Percentiles rank a stretch among this genome's conserved stretches.
Conservation (phyloP, 106 monocot species). For the Posidonia australis region DNA sequence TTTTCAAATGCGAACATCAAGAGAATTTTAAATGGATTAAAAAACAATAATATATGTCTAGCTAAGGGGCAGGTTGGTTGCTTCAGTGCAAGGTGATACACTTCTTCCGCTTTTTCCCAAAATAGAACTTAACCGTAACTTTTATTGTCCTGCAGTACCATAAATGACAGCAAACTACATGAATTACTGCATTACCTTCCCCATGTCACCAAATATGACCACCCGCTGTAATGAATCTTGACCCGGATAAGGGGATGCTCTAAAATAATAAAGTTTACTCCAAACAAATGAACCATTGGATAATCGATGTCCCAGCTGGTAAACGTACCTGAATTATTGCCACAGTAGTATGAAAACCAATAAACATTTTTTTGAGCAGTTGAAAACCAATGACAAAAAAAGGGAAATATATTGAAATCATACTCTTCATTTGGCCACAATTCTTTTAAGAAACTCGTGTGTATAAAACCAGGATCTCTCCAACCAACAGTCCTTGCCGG, state of each 20-base stretch:
- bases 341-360: neutral
- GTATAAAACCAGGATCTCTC: slow-evolving; percentile 92
- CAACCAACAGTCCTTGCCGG: slow-evolving; percentile 93
- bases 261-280: slow-evolving; percentile 68
- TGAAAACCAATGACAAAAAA: neutral
- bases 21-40: too few species aligned
- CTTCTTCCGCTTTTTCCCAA: too few species aligned
- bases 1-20: too few species aligned
- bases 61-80: too few species aligned
- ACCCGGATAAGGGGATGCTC: slow-evolving; percentile 81
- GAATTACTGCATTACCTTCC: slow-evolving; percentile 46
- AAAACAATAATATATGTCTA: too few species aligned
- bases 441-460: slow-evolving; percentile 80
- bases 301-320: slow-evolving; percentile 70
- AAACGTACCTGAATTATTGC: slow-evolving; percentile 49
- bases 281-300: slow-evolving; percentile 48
- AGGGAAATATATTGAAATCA: neutral
- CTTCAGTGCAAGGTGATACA: too few species aligned
- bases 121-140: too few species aligned
- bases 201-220: slow-evolving; percentile 96
- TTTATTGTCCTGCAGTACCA: too few species aligned
- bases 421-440: slow-evolving; percentile 87
- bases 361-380: neutral
- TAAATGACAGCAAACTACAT: too few species aligned
- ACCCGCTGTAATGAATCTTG: slow-evolving; percentile 79